Base-by-base conservation (phyloP, 2,329 filamentous ascomycete species). In the Trichophyton rubrum region DNA sequence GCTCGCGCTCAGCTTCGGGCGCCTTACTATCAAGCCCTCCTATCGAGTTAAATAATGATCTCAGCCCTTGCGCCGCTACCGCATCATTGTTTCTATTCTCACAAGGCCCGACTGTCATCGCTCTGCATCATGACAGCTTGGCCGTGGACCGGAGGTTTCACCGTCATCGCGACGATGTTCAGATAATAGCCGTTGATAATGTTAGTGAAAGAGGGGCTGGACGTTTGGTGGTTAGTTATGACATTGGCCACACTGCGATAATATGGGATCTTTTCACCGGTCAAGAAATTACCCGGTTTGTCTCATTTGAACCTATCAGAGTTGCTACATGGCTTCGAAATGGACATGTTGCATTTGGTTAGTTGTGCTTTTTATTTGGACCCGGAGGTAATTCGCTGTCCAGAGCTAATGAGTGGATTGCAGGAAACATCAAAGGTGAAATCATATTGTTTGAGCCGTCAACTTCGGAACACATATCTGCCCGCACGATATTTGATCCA, bases 211-310 rank as follows among this genome's bases (percentile, higher is more conserved):
- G 85, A 63, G 91, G 91, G 2, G 86, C 87, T 0, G 93, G 92
- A 30, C 82, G 91, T 64, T 76, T 95, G 62, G 90, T 95, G 1
- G 89, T 96, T 63, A 97, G 90, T 76, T 96, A 96, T 69, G 93
- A 99, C 78, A 83, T 83, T 17, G 87, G 89, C 41, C 89, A 92
- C 73, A 96, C 89, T 0, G 90, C 91, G 3, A 96, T 97, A 70
- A 89, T 97, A 6, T 99, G 93, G 93, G 92, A 99, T 74, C 80
- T 96, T 63, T 85, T 95, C 76, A 95, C 90, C 0, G 93, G 93
- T 56, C 85, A 90, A 62, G 90, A 96, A 73, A 82, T 96, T 62
- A 86, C 92, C 43, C 83, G 91, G n/a, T 97, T 97, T 76, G 86
- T 87, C 24, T 93, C 91, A 0, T 96, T 95, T 69, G 90, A 95